These are phyloP conservation scores for Emydomyces testavorans DNA, from an alignment of 2,329 filamentous ascomycete species.

Conservation along the genomic window DNA sequence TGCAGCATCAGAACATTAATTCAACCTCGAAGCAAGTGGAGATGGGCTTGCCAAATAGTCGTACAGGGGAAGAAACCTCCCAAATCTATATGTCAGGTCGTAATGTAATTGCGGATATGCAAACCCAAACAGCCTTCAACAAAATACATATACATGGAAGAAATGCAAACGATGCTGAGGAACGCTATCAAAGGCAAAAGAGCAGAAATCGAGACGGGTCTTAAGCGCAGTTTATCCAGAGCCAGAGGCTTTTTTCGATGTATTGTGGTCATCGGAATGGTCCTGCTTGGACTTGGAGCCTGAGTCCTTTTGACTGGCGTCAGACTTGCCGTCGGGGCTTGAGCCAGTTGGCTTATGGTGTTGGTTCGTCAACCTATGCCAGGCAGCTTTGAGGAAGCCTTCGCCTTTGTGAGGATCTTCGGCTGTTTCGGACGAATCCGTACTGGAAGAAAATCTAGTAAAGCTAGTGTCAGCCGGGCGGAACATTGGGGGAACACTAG, in stretches of 20 bases:
- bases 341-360: conserved; percentile 18
- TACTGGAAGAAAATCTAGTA: conserved; percentile 15
- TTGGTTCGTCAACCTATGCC: conserved; percentile 83
- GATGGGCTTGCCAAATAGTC: conserved; percentile 7
- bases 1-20: conserved; percentile 10
- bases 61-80: conserved; percentile 6
- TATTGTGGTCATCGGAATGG: conserved; percentile 19
- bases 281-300: conserved; percentile 21
- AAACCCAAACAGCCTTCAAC: conserved; percentile 5
- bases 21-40: conserved; percentile 12
- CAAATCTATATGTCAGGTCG: conserved; percentile 1
- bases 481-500: conserved; percentile 6
- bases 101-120: conserved; percentile 3
- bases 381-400: conserved; percentile 83
- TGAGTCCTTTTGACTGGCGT: conserved; percentile 22
- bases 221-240: conserved; percentile 23
- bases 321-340: conserved; percentile 17
- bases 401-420: conserved; percentile 58
- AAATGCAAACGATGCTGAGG: conserved; percentile 3
- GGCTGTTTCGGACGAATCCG: conserved; percentile 9
- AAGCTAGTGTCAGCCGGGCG: conserved; percentile 17
- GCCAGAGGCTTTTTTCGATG: conserved; percentile 32
- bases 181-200: conserved; percentile 8
- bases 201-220: background rate
- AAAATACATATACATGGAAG: conserved; percentile 8